These are phyloP conservation scores for Ascochyta fabae DNA, from an alignment of 2,329 filamentous ascomycete genomes.

Conservation along the genomic window DNA sequence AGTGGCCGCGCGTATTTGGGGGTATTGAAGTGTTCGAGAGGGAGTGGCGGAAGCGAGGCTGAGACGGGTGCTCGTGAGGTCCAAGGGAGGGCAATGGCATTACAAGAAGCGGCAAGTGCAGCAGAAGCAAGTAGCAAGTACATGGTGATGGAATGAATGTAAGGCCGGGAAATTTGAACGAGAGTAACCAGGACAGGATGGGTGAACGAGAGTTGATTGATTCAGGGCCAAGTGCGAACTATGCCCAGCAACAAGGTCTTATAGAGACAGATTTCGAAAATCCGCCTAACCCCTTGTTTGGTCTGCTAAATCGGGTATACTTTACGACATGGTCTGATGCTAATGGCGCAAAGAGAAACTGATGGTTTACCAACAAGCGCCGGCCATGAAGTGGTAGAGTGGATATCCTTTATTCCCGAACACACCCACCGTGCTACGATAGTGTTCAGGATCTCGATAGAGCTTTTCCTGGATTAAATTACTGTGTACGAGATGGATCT, in stretches of 20 bases:
- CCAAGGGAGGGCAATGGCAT: conserved; percentile 10
- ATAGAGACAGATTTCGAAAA: background rate
- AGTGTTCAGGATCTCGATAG: too few species aligned
- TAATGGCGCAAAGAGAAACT: too few species aligned
- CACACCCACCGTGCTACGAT: too few species aligned
- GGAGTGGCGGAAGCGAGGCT: background rate
- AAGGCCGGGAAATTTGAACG: conserved; percentile 7
- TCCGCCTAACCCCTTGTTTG: too few species aligned
- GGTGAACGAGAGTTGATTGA: background rate
- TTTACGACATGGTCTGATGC: too few species aligned
- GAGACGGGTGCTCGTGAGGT: background rate
- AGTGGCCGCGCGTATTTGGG: conserved; percentile 12
- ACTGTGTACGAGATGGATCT: too few species aligned
- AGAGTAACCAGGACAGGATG: background rate
- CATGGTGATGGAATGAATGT: background rate
- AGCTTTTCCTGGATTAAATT: too few species aligned
- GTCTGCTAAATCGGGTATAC: too few species aligned
- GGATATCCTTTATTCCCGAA: too few species aligned
- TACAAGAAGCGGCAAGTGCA: conserved; percentile 6
- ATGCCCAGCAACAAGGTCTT: background rate
- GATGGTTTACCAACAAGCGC: too few species aligned
- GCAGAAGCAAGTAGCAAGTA: background rate
- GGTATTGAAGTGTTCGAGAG: conserved; percentile 7
- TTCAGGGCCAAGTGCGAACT: background rate
- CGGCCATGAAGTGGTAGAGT: too few species aligned